A percentile compares a stretch with the other conserved stretches of the same genome.
These are phyloP conservation scores for Diaporthe caulivora DNA, from an alignment of 2,329 filamentous ascomycete species.

Conservation along the genomic window DNA sequence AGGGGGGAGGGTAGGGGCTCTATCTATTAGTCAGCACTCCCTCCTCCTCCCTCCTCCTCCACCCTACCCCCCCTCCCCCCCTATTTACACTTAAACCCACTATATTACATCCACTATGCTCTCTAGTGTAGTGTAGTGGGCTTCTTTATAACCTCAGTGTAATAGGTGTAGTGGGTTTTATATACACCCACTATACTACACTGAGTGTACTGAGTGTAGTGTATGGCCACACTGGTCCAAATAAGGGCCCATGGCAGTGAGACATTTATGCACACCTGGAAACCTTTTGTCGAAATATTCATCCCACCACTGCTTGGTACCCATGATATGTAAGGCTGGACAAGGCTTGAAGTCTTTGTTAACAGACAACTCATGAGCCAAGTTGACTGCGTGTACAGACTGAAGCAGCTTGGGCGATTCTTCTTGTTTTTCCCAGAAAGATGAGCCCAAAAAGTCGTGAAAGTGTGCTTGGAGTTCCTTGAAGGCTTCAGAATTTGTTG, in stretches of 20 bases:
- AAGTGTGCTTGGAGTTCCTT: neutral
- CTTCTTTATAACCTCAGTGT: too few relatives aligned
- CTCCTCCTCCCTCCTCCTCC: too few relatives aligned
- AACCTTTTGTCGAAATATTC: neutral
- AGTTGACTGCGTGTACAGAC: neutral
- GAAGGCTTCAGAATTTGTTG: neutral
- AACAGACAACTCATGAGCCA: neutral
- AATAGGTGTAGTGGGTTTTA: too few relatives aligned
- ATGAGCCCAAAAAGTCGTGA: neutral
- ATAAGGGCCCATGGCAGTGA: neutral
- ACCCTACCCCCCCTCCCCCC: too few relatives aligned
- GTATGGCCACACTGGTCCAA: too few relatives aligned
- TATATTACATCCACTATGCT: too few relatives aligned
- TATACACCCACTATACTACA: too few relatives aligned
- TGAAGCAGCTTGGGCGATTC: neutral
- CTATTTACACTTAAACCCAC: too few relatives aligned
- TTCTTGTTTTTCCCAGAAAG: neutral
- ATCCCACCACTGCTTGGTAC: neutral
- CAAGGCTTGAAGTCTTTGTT: neutral
- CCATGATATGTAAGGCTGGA: neutral
- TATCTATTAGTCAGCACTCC: too few relatives aligned
- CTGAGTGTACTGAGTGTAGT: too few relatives aligned
- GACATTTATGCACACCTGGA: neutral
- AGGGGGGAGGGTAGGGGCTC: too few relatives aligned
- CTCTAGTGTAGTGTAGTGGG: too few relatives aligned